These are phyloP conservation scores for Xanthoconium separans DNA, from an alignment of 1,284 basidiomycete species.

Conservation along the genomic window DNA sequence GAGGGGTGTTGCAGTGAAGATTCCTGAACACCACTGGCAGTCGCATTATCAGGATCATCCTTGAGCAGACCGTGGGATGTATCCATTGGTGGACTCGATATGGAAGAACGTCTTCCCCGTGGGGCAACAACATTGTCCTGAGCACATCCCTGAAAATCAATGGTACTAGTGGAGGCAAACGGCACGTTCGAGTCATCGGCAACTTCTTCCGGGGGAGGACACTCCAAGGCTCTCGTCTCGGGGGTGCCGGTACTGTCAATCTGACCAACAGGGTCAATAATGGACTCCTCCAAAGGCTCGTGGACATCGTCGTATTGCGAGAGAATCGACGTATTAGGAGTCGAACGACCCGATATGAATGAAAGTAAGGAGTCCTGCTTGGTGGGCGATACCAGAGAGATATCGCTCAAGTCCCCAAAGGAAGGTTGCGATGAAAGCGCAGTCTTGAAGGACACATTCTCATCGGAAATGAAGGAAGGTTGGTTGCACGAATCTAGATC, in stretches of 20 bases:
- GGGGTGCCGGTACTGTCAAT: not conserved
- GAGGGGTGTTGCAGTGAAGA: not conserved
- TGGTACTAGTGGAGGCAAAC: not conserved
- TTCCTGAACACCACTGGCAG: not conserved
- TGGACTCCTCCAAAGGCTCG: constrained; percentile 6
- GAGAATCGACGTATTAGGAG: constrained; percentile 26
- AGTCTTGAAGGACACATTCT: constrained; percentile 24
- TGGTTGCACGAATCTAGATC: constrained; percentile 15
- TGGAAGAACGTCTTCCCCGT: not conserved
- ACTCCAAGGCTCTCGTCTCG: not conserved
- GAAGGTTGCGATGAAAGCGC: constrained; percentile 30
- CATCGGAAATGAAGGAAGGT: constrained; percentile 21
- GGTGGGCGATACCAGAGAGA: constrained; percentile 16
- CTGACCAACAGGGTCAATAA: not conserved
- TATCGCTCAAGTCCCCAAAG: constrained; percentile 20
- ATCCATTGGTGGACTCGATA: not conserved
- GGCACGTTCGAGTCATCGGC: not conserved
- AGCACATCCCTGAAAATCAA: not conserved
- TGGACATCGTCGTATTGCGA: constrained; percentile 20
- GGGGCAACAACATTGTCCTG: not conserved
- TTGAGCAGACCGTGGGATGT: not conserved
- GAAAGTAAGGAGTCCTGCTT: constrained; percentile 17
- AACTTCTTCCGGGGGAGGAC: not conserved
- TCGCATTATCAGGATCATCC: not conserved
- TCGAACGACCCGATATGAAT: constrained; percentile 18